A percentile compares a stretch with the other conserved stretches of the same genome.
Conservation (phyloP, 495 filamentous ascomycete species). For the Aspergillus carlsbadensis region DNA sequence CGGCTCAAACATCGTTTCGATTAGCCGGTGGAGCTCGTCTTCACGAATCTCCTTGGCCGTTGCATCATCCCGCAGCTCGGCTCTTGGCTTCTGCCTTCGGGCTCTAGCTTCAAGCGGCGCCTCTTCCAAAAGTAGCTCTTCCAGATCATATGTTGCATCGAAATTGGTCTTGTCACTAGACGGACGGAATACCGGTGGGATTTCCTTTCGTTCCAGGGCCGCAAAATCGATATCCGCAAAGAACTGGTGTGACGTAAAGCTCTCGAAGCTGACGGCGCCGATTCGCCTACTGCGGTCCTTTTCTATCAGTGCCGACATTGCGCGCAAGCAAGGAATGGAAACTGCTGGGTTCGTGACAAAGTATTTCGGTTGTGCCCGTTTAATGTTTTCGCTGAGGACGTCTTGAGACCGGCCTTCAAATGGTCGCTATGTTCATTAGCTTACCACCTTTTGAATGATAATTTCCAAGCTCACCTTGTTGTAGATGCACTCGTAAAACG, state of each 20-base stretch:
- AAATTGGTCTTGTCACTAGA: slow-evolving; percentile 99
- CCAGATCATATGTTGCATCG: slow-evolving; percentile 95
- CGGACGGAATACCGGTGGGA: slow-evolving; percentile 87
- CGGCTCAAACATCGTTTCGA: slow-evolving; percentile 90
- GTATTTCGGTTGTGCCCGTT: slow-evolving; percentile 79
- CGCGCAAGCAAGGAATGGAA: slow-evolving; percentile 78
- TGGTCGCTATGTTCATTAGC: slow-evolving; percentile 63
- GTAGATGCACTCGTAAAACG: slow-evolving; percentile 99
- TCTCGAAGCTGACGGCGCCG: slow-evolving; percentile 73
- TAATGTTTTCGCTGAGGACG: slow-evolving; percentile 74
- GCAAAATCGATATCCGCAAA: slow-evolving; percentile 85
- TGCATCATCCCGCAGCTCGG: slow-evolving; percentile 87
- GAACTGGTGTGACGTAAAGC: slow-evolving; percentile 84
- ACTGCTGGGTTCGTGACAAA: slow-evolving; percentile 88
- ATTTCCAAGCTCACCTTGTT: slow-evolving; percentile 81
- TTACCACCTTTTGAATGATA: background rate
- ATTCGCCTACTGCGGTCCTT: slow-evolving; percentile 77
- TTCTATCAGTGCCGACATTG: slow-evolving; percentile 78
- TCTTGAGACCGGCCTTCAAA: slow-evolving; percentile 88
- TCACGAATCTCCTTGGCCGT: slow-evolving; percentile 93
- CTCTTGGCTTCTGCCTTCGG: slow-evolving; percentile 87
- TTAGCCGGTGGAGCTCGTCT: slow-evolving; percentile 90
- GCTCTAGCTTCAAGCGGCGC: slow-evolving; percentile 92
- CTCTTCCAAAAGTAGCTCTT: slow-evolving; percentile 91
- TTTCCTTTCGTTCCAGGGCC: slow-evolving; percentile 81